phyloP scores from a whole-genome alignment of 2,329 filamentous ascomycete genomes.

The Penicillium sp. region DNA sequence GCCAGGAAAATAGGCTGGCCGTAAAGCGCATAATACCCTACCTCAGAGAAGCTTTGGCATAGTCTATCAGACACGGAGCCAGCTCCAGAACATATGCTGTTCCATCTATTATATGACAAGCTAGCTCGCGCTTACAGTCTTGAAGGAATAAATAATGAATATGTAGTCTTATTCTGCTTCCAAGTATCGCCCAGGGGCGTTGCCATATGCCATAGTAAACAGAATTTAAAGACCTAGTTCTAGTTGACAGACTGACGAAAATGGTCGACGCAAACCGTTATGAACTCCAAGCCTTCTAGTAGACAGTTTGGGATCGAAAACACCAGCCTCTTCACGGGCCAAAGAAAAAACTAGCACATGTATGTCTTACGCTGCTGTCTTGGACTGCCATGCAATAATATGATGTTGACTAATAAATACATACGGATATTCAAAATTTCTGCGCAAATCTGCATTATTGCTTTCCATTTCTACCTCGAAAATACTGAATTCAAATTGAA shows the following conservation, averaged over 20 bases:
- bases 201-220: neutral
- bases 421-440: neutral
- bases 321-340: neutral
- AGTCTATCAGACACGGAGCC: neutral
- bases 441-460: neutral
- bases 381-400: neutral
- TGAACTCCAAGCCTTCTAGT: neutral
- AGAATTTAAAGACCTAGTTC: neutral
- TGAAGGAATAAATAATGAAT: neutral
- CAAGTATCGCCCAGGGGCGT: neutral
- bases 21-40: neutral
- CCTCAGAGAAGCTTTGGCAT: neutral
- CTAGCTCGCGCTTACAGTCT: neutral
- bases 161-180: neutral
- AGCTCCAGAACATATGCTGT: neutral
- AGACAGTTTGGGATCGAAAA: neutral
- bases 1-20: neutral
- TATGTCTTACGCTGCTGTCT: neutral
- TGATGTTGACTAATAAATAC: neutral
- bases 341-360: neutral
- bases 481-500: too few relatives aligned
- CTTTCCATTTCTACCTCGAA: neutral
- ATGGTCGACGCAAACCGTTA: neutral
- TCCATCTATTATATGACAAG: neutral
- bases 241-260: neutral